Evolutionary conservation across 1,284 basidiomycete species (phyloP), one percentile per base, ranked within the genome.

Genomic region (Sparassis latifolia): DNA sequence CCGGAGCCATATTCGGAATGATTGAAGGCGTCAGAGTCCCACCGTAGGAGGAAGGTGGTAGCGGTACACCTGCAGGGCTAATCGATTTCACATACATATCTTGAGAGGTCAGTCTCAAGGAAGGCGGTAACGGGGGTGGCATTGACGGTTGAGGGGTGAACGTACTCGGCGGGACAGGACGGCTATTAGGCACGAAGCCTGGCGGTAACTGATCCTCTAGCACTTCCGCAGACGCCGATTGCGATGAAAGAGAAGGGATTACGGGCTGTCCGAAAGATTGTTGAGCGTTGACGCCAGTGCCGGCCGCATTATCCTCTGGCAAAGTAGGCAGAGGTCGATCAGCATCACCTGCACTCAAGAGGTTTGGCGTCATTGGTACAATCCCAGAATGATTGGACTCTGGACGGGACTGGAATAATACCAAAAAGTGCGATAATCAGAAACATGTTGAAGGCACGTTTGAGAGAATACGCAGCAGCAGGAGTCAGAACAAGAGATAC

Each of bases 151-250:
- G 33, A 46, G 55, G 33, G 28, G 48, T 33, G 35, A 55, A 51
- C 33, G 56, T 53, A 42, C 47, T 38, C 12, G 47, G 45, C 6
- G 62, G 52, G 10, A 58, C 51, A 1, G 59, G 57, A 5, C 61
- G 58, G 2, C 65, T 62, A 29, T 54, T 60, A 0, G 65, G 63
- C 28, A 68, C 51, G 52, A 69, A 69, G 3, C 66, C 66, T 2
- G 58, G 60, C 37, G 67, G 68, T 1, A 65, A 59, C 40, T 63
- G 58, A 35, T 56, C 61, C 33, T 53, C 52, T 0, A 53, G 30
- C 3, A 58, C 39, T 6, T 56, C 5, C 32, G 54, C 30, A 39
- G 53, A 33, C 3, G 42, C 50, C 33, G 52, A 48, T 30, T 53
- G 52, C 55, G 50, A 50, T 45, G 28, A 32, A 29, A 48, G 45